Evolutionary conservation across 2,329 filamentous ascomycete genomes (phyloP).

Genomic region (Lachnellula occidentalis): DNA sequence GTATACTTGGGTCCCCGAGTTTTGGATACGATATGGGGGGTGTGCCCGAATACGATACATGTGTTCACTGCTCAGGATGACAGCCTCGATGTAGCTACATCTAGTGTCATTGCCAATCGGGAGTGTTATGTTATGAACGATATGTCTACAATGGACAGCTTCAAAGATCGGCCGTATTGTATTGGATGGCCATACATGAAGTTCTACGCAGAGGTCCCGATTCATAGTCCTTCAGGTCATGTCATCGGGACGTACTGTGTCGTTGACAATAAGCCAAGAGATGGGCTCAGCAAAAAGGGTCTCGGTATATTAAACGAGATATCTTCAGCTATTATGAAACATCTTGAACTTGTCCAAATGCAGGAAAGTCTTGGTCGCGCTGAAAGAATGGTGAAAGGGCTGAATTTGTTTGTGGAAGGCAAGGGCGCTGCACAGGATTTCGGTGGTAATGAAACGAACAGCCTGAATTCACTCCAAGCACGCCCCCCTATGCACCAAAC

Average conservation of each 20-base stretch:
- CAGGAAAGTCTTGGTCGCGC: constrained; percentile 44
- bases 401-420: constrained; percentile 48
- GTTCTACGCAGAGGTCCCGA: constrained; percentile 27
- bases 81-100: constrained; percentile 6
- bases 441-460: constrained; percentile 3
- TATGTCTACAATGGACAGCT: constrained; percentile 15
- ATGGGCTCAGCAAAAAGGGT: constrained; percentile 43
- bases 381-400: constrained; percentile 46
- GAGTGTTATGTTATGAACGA: constrained; percentile 20
- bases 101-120: constrained; percentile 11
- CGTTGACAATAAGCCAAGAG: constrained; percentile 48
- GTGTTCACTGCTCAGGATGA: constrained; percentile 16
- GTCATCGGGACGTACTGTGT: constrained; percentile 57
- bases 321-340: constrained; percentile 50
- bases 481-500: background rate
- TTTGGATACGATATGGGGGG: constrained; percentile 14
- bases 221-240: constrained; percentile 17
- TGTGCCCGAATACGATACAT: constrained; percentile 21
- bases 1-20: constrained; percentile 17
- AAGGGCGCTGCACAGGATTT: constrained; percentile 30
- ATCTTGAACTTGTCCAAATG: constrained; percentile 50
- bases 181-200: constrained; percentile 17
- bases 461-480: background rate
- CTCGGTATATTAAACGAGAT: constrained; percentile 51
- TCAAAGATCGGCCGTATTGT: constrained; percentile 17